Percentiles rank a stretch among this genome's conserved stretches.
phyloP scores from a whole-genome alignment of 495 filamentous ascomycete genomes.

The Penicillium macrosclerotiorum region DNA sequence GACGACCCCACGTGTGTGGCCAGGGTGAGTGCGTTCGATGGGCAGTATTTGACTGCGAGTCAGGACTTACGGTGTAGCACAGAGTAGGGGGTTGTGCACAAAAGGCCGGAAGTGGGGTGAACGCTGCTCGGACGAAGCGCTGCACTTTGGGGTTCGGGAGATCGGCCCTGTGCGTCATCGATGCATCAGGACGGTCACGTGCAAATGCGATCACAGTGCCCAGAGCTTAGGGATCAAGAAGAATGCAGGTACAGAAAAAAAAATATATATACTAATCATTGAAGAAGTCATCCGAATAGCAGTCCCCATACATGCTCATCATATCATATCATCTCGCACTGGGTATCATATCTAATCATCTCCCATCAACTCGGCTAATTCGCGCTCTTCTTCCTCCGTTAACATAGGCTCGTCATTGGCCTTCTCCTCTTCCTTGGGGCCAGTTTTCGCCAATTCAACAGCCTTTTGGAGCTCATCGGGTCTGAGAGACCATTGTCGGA shows the following conservation, averaged over 20 bases:
- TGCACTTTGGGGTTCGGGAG: slow-evolving; percentile 27
- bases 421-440: slow-evolving; percentile 48
- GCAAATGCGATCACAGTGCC: too few relatives aligned
- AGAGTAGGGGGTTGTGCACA: slow-evolving; percentile 7
- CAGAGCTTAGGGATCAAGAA: too few relatives aligned
- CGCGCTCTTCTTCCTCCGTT: slow-evolving; percentile 80
- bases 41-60: slow-evolving; percentile 4
- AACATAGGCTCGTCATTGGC: slow-evolving; percentile 51
- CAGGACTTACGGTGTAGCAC: slow-evolving; percentile 4
- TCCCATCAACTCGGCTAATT: slow-evolving; percentile 85
- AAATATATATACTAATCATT: neutral
- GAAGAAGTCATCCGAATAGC: too few relatives aligned
- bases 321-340: neutral
- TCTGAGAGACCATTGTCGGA: slow-evolving; percentile 75
- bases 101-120: slow-evolving; percentile 22
- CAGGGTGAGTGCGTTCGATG: neutral
- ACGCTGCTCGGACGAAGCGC: slow-evolving; percentile 12
- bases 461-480: slow-evolving; percentile 62
- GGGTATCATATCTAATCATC: slow-evolving; percentile 43
- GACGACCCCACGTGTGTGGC: slow-evolving; percentile 5
- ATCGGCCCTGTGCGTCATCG: slow-evolving; percentile 42
- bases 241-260: too few relatives aligned
- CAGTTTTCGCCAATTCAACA: slow-evolving; percentile 55
- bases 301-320: too few relatives aligned
- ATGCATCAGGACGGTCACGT: slow-evolving; percentile 35